These are phyloP conservation scores for Croton setiger DNA, from an alignment of 441 rosid species.

Conservation along the genomic window DNA sequence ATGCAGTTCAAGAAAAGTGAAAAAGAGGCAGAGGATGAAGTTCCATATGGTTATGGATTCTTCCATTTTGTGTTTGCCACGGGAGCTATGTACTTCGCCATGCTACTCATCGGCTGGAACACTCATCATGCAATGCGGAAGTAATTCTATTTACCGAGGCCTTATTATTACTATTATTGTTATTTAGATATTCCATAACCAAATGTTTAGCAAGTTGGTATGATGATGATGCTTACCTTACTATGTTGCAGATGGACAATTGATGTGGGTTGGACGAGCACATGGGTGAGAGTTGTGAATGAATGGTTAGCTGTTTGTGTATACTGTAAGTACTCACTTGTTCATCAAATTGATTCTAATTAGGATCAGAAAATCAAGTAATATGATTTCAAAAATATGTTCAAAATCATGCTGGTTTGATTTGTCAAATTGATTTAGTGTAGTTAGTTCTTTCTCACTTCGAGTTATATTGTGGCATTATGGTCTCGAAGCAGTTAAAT, in stretches of 20 bases:
- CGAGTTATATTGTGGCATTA: background rate
- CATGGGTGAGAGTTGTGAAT: conserved; percentile 89
- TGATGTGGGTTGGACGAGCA: conserved; percentile 98
- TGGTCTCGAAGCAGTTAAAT: no score
- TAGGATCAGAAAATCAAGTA: background rate
- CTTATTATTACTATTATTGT: no score
- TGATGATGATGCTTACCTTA: no score
- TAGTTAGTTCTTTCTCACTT: background rate
- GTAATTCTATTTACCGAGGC: conserved; percentile 29
- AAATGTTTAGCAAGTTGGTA: background rate
- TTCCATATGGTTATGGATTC: conserved; percentile 97
- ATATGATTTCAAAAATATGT: no score
- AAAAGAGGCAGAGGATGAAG: conserved; percentile 45
- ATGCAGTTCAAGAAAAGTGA: conserved; percentile 55
- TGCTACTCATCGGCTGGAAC: conserved; percentile 94
- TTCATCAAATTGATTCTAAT: background rate
- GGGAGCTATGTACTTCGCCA: conserved; percentile 98
- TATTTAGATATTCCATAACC: background rate
- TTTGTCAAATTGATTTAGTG: background rate
- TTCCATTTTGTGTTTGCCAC: conserved; percentile 98
- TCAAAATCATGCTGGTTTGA: background rate
- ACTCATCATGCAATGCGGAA: conserved; percentile 76
- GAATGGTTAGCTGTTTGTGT: conserved; percentile 98
- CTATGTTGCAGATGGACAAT: conserved; percentile 80
- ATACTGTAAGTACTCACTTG: conserved; percentile 55